Evolutionary conservation across 257 asterid genomes (phyloP).

Genomic region (Petunia secreta): DNA sequence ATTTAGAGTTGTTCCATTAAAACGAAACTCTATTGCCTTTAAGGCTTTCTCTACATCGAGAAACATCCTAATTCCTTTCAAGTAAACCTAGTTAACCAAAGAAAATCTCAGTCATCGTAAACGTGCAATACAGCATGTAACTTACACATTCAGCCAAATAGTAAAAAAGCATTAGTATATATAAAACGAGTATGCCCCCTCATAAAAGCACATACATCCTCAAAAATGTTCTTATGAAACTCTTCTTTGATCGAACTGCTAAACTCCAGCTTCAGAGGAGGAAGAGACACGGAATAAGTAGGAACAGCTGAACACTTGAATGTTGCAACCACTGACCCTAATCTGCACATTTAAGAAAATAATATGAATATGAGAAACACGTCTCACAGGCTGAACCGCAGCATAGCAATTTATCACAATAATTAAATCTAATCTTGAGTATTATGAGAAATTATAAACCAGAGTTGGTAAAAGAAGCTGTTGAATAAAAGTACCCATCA

Average conservation of each 20-base stretch:
- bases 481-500: too few species aligned
- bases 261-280: conserved; percentile 70
- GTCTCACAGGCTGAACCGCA: too few species aligned
- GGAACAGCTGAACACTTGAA: conserved; percentile 70
- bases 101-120: conserved; percentile 25
- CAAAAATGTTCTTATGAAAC: conserved; percentile 60
- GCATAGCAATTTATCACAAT: too few species aligned
- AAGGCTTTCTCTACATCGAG: conserved; percentile 64
- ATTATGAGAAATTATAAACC: background rate
- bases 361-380: background rate
- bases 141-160: background rate
- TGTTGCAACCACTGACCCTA: conserved; percentile 87
- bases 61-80: conserved; percentile 66
- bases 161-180: background rate
- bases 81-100: conserved; percentile 52
- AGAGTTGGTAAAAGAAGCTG: too few species aligned
- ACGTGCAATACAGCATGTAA: background rate
- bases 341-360: conserved; percentile 54
- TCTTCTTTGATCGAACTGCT: conserved; percentile 57
- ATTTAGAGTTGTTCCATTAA: conserved; percentile 55
- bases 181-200: background rate
- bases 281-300: conserved; percentile 78
- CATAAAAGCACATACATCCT: conserved; percentile 51
- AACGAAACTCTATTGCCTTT: conserved; percentile 57
- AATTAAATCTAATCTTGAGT: too few species aligned